Conservation (phyloP, 2,329 filamentous ascomycete genomes). For the Zasmidium citrigriseum region DNA sequence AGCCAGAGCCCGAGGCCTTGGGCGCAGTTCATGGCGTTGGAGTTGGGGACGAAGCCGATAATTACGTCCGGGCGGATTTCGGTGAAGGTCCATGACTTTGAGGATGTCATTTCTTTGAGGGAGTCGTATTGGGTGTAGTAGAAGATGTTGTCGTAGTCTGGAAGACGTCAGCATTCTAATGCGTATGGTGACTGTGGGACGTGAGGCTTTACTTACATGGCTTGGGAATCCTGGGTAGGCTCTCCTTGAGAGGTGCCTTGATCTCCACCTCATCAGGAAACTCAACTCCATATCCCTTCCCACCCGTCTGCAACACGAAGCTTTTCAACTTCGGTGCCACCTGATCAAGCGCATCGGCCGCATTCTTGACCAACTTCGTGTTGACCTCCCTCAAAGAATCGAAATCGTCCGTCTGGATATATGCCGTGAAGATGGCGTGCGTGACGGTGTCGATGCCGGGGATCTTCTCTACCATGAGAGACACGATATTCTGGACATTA, state of each 20-base stretch:
- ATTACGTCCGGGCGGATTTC: conserved; percentile 41
- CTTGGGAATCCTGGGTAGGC: conserved; percentile 30
- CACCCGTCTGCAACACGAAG: conserved; percentile 39
- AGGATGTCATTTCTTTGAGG: conserved; percentile 29
- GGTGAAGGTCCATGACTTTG: conserved; percentile 38
- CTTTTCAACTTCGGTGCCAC: conserved; percentile 38
- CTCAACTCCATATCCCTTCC: conserved; percentile 44
- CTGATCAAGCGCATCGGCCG: conserved; percentile 10
- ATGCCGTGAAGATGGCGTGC: conserved; percentile 43
- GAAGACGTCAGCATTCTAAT: no score
- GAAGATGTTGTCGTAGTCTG: conserved; percentile 27
- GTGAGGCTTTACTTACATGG: conserved; percentile 15
- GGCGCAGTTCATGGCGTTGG: conserved; percentile 19
- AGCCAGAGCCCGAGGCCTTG: no score
- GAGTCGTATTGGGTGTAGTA: conserved; percentile 41
- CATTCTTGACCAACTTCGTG: conserved; percentile 7
- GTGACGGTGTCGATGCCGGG: conserved; percentile 31
- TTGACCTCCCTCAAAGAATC: conserved; percentile 12
- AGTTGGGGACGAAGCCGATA: conserved; percentile 40
- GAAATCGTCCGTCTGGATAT: conserved; percentile 11
- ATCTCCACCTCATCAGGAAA: conserved; percentile 42
- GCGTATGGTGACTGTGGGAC: no score
- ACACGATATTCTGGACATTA: neutral
- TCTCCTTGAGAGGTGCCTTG: conserved; percentile 34
- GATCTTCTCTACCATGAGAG: no score